Conservation (phyloP, 2,329 filamentous ascomycete species). For the Karstenula rhodostoma region DNA sequence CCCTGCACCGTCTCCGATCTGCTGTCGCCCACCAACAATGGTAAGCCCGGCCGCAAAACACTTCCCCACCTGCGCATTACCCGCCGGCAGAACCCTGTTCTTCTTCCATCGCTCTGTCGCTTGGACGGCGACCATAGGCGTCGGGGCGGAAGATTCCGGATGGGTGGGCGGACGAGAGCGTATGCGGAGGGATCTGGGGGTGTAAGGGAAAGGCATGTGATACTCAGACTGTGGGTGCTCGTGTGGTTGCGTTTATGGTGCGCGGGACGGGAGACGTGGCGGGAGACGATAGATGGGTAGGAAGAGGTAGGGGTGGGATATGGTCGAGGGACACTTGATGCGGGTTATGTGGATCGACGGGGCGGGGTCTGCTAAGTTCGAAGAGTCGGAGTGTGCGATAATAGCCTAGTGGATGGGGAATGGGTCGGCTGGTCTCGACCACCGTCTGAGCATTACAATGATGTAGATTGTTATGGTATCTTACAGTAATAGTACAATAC, state of each 20-base stretch:
- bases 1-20: slow-evolving; percentile 22
- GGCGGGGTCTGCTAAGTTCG: slow-evolving; percentile 9
- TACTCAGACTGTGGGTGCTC: slow-evolving; percentile 16
- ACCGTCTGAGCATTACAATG: background rate
- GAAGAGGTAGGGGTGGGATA: slow-evolving; percentile 9
- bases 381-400: background rate
- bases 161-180: slow-evolving; percentile 6
- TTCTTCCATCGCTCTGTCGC: slow-evolving; percentile 18
- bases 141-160: slow-evolving; percentile 23
- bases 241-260: slow-evolving; percentile 13
- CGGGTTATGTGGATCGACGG: slow-evolving; percentile 24
- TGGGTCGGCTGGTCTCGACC: background rate
- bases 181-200: background rate
- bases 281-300: background rate
- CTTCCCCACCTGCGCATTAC: slow-evolving; percentile 21
- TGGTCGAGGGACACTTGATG: slow-evolving; percentile 10
- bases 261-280: background rate
- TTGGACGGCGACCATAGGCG: slow-evolving; percentile 23
- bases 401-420: background rate
- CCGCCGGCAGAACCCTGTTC: slow-evolving; percentile 17
- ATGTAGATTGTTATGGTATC: slow-evolving; percentile 8
- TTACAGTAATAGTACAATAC: slow-evolving; percentile 13
- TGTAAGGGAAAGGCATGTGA: background rate
- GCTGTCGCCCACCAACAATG: slow-evolving; percentile 8
- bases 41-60: slow-evolving; percentile 19